phyloP scores from a whole-genome alignment of 2,329 filamentous ascomycete genomes.

The Hymenoscyphus occultus region DNA sequence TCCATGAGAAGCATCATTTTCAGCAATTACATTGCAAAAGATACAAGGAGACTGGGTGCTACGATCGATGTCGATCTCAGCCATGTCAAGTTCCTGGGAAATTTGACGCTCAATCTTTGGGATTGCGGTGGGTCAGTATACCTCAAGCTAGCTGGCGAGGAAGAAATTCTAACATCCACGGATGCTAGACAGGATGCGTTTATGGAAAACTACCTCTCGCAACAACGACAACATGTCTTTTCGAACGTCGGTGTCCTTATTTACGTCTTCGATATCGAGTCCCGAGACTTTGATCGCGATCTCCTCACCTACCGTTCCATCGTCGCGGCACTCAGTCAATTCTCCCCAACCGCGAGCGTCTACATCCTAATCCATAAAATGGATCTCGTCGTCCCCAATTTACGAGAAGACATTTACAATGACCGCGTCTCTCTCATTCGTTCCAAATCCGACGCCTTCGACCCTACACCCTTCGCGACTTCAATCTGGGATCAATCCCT shows the following conservation, averaged over 20 bases:
- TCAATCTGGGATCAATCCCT: conserved; percentile 98
- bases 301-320: conserved; percentile 89
- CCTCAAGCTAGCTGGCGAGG: neutral
- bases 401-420: conserved; percentile 78
- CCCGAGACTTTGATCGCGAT: conserved; percentile 88
- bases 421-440: conserved; percentile 76
- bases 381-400: conserved; percentile 82
- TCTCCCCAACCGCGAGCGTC: conserved; percentile 74
- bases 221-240: conserved; percentile 95
- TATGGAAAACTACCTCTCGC: conserved; percentile 96
- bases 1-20: conserved; percentile 99
- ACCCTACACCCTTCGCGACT: conserved; percentile 85
- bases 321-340: conserved; percentile 83
- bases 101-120: conserved; percentile 96
- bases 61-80: conserved; percentile 98
- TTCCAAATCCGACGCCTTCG: conserved; percentile 69
- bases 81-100: conserved; percentile 98
- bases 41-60: conserved; percentile 86
- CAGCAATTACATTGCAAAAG: conserved; percentile 96
- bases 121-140: conserved; percentile 77
- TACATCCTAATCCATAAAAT: conserved; percentile 99
- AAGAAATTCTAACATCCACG: conserved; percentile 21
- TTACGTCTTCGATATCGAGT: conserved; percentile 99
- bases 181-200: conserved; percentile 82
- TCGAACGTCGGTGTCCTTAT: conserved; percentile 94